Evolutionary conservation across 2,329 filamentous ascomycete species (phyloP), one percentile per base, ranked within the genome.

Genomic region (Aspergillus sp.): DNA sequence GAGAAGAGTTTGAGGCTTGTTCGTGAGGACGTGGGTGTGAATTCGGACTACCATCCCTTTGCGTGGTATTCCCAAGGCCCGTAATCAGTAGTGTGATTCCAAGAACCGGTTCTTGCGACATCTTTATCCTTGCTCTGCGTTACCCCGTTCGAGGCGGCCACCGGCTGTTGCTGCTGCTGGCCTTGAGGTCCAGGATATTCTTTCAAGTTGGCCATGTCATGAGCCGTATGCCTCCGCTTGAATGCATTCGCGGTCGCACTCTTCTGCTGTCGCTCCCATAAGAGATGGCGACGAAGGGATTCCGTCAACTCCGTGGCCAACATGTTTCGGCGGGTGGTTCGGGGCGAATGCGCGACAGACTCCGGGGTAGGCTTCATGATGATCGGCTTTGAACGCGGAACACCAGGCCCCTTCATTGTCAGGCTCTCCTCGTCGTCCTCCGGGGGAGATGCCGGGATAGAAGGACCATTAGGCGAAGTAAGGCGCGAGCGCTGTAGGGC

Each of bases 191-290:
- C 87, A 5, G 91, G 90, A 68, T 89, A 91, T 73, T 95, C 86
- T 77, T 89, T 89, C 44, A 98, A 82, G 74, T 96, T 96, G 61
- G 90, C 89, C 62, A 97, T 87, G 70, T 97, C 93, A 64, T 93
- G 90, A 2, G 93, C 90, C 19, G 93, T 96, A 73, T 97, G 92
- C 59, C 91, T 84, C 61, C 93, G 86, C 81, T 96, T 96, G 54
- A 93, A 90, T 1, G 93, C 91, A 63, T 93, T 93, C 68, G 88
- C 90, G 7, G 91, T 93, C 34, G 90, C 89, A 58, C 91, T 91
- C 83, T 95, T 96, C 71, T 98, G 93, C 70, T 96, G 91, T 52
- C 95, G 89, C 74, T 99, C 95, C 90, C 91, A 96, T 15, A 98
- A 84, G 15, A 99, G 86, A 68, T 97, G 90, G 66, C 92, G 90